Base-by-base conservation (phyloP, 1,139 yeast species). In the Taphrina pruni region DNA sequence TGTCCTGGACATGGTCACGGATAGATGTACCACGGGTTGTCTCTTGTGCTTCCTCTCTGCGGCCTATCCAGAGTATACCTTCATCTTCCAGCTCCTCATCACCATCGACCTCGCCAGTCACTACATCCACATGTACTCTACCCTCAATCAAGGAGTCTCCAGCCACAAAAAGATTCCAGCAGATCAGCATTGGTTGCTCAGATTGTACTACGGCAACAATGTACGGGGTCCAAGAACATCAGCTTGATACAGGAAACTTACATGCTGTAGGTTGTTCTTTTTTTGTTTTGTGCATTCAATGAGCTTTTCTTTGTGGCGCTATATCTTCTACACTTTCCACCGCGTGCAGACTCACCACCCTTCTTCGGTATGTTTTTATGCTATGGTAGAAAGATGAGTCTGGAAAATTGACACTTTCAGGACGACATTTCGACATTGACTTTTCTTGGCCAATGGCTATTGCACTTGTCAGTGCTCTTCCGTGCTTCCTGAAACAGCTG, bases 61-160 rank as follows among this genome's bases (percentile, higher is more conserved):
- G 56, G 83, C 90, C 66, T 93, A 90, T 76, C 98, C 98, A 9
- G 73, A 75, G 50, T 83, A 80, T 74, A 85, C 83, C 65, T 79
- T 89, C 20, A 75, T 88, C n/a, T 93, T 95, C 88, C 99, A 95
- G 80, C 76, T 90, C 43, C 82, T 94, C 75, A 87, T 92, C 69
- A 89, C 95, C 38, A 82, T 94, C 75, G 99, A 95, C 79, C 84
- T 95, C 76, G 93, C 98, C 1, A 89, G 96, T 70, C 99, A 95
- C 78, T 95, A 95, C 81, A 90, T 95, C 89, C 99, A 95, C 82
- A 94, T 95, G 99, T 93, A 93, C 78, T 97, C 98, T 68, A 90
- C 91, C 82, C 81, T 93, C 75, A 84, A 88, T 66, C 82, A 87
- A 60, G 98, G 98, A 14, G 87, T 90, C 11, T 77, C 85, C 17